These are phyloP conservation scores for Yamadazyma tumulicola DNA, from an alignment of 805 yeast genomes.

Conservation along the genomic window DNA sequence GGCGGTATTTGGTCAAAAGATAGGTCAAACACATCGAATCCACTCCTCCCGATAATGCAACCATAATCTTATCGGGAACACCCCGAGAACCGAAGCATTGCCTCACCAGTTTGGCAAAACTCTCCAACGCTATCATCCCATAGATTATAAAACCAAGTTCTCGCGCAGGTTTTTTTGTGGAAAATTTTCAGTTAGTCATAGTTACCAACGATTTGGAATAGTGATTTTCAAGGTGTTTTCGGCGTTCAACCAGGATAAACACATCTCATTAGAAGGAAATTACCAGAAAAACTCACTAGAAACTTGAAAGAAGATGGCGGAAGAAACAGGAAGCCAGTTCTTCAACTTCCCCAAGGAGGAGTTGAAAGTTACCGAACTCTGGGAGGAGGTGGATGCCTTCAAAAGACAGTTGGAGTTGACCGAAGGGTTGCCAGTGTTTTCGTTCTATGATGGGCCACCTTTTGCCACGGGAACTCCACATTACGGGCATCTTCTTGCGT, in stretches of 20 bases:
- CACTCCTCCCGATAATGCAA: slow-evolving; percentile 79
- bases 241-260: too few species aligned
- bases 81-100: not conserved
- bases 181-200: too few species aligned
- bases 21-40: slow-evolving; percentile 72
- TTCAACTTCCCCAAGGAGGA: slow-evolving; percentile 89
- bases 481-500: slow-evolving; percentile 95
- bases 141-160: too few species aligned
- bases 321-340: slow-evolving; percentile 15
- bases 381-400: slow-evolving; percentile 96
- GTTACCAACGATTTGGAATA: too few species aligned
- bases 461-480: slow-evolving; percentile 99
- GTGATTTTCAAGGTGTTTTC: too few species aligned
- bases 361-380: slow-evolving; percentile 69
- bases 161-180: too few species aligned
- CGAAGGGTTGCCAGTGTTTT: slow-evolving; percentile 79
- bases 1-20: slow-evolving; percentile 38
- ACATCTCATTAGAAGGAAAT: not conserved
- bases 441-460: slow-evolving; percentile 99
- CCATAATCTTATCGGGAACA: slow-evolving; percentile 33
- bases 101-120: not conserved
- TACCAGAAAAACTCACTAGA: too few species aligned
- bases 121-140: not conserved
- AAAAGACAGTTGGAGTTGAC: slow-evolving; percentile 79
- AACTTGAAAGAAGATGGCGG: slow-evolving; percentile 15